phyloP scores from a whole-genome alignment of 306 rosid species.

The Vigna reflexopilosa region DNA sequence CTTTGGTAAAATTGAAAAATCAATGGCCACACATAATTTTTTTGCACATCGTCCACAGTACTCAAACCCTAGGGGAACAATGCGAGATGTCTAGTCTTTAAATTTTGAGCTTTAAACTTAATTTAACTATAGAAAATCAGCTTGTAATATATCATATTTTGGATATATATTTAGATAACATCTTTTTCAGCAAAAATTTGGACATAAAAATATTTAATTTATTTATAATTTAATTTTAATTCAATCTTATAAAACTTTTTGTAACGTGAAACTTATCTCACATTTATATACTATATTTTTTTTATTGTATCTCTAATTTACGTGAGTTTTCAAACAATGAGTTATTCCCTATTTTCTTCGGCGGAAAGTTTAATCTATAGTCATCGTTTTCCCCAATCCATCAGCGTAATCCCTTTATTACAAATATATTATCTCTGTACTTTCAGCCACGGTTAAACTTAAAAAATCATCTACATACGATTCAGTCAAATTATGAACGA shows the following conservation, averaged over 20 bases:
- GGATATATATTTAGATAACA: too few relatives aligned
- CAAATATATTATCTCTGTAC: slow-evolving; percentile 4
- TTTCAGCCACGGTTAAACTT: not conserved
- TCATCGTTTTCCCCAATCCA: not conserved
- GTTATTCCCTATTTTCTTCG: not conserved
- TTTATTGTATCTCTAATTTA: too few relatives aligned
- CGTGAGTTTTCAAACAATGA: not conserved
- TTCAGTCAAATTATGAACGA: not conserved
- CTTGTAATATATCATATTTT: too few relatives aligned
- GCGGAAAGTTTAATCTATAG: not conserved
- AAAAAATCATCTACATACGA: slow-evolving; percentile 6
- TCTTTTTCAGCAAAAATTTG: too few relatives aligned
- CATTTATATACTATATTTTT: too few relatives aligned
- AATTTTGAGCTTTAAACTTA: too few relatives aligned
- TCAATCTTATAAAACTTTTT: too few relatives aligned
- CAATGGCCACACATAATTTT: not conserved
- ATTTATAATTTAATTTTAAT: too few relatives aligned
- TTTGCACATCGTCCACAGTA: not conserved
- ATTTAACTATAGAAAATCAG: too few relatives aligned
- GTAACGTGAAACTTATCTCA: too few relatives aligned
- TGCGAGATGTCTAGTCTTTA: not conserved
- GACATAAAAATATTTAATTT: too few relatives aligned
- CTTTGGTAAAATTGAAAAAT: not conserved
- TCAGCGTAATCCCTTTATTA: not conserved
- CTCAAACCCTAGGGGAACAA: slow-evolving; percentile 6